A percentile compares a stretch with the other conserved stretches of the same genome.
phyloP scores from a whole-genome alignment of 2,329 filamentous ascomycete genomes.

The Apiospora hydei region DNA sequence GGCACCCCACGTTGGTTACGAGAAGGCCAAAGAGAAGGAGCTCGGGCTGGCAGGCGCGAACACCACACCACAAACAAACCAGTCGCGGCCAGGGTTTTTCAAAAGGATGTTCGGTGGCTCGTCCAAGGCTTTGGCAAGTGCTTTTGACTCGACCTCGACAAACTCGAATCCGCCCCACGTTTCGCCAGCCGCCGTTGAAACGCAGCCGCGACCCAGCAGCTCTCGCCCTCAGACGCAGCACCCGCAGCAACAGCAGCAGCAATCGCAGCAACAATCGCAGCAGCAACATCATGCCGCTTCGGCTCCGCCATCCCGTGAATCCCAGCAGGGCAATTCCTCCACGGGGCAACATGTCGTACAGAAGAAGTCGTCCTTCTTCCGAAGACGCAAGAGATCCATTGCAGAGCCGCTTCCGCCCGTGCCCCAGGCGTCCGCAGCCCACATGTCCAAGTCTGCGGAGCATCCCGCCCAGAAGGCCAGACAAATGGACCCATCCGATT shows the following conservation, averaged over 20 bases:
- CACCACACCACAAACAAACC: conserved; percentile 56
- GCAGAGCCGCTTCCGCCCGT: conserved; percentile 71
- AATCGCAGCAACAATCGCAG: conserved; percentile 37
- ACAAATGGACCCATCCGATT: conserved; percentile 30
- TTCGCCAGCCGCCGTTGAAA: conserved; percentile 48
- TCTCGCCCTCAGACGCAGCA: conserved; percentile 41
- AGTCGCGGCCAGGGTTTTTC: conserved; percentile 83
- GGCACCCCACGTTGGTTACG: conserved; percentile 65
- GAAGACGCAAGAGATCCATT: conserved; percentile 89
- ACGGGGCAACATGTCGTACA: conserved; percentile 62
- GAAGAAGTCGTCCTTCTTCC: conserved; percentile 97
- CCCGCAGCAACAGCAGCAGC: conserved; percentile 37
- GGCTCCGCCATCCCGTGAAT: conserved; percentile 60
- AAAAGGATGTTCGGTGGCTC: conserved; percentile 87
- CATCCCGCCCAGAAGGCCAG: conserved; percentile 5
- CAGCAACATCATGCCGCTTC: conserved; percentile 44
- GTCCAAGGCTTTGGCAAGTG: conserved; percentile 47
- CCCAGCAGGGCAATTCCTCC: conserved; percentile 48
- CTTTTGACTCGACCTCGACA: conserved; percentile 24
- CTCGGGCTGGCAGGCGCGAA: conserved; percentile 51
- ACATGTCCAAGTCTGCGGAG: conserved; percentile 32
- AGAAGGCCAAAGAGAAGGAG: conserved; percentile 66
- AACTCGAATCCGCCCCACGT: conserved; percentile 37
- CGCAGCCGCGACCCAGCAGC: conserved; percentile 47
- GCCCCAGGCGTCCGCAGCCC: conserved; percentile 41